phyloP scores from a whole-genome alignment of 78 protist species.

The Dictyostelium purpureum region DNA sequence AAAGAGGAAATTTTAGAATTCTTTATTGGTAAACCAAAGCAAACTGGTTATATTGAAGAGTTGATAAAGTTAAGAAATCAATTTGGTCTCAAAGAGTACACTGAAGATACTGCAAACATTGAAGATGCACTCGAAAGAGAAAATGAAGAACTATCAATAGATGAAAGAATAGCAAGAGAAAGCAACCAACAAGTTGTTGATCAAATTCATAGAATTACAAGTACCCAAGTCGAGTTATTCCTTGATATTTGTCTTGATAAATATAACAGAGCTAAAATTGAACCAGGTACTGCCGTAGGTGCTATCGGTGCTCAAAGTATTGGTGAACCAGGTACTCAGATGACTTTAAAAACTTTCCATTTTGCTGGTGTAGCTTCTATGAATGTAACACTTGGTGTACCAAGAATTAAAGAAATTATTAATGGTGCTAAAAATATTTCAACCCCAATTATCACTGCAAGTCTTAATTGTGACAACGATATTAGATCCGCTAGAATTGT shows the following conservation, averaged over 20 bases:
- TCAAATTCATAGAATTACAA: constrained; percentile 57
- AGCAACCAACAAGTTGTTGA: not conserved
- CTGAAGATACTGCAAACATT: not conserved
- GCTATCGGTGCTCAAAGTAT: constrained; percentile 98
- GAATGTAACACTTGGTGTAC: constrained; percentile 90
- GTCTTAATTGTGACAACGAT: constrained; percentile 59
- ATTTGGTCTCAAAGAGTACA: not conserved
- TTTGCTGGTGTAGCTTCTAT: constrained; percentile 99
- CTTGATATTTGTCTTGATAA: constrained; percentile 58
- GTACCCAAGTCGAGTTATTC: constrained; percentile 26
- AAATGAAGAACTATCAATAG: not conserved
- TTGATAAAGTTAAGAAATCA: constrained; percentile 19
- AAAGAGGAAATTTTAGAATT: constrained; percentile 48
- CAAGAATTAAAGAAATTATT: constrained; percentile 97
- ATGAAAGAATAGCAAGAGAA: not conserved
- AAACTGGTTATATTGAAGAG: constrained; percentile 33
- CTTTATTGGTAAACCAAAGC: constrained; percentile 19
- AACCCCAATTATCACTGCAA: constrained; percentile 97
- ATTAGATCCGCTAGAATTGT: constrained; percentile 89
- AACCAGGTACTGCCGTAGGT: constrained; percentile 99
- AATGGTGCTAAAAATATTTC: constrained; percentile 95
- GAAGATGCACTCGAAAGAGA: not conserved
- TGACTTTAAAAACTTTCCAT: constrained; percentile 99
- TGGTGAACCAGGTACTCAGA: constrained; percentile 99
- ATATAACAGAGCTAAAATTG: constrained; percentile 82